Conservation (phyloP, 495 filamentous ascomycete genomes). For the Lophium mytilinum region DNA sequence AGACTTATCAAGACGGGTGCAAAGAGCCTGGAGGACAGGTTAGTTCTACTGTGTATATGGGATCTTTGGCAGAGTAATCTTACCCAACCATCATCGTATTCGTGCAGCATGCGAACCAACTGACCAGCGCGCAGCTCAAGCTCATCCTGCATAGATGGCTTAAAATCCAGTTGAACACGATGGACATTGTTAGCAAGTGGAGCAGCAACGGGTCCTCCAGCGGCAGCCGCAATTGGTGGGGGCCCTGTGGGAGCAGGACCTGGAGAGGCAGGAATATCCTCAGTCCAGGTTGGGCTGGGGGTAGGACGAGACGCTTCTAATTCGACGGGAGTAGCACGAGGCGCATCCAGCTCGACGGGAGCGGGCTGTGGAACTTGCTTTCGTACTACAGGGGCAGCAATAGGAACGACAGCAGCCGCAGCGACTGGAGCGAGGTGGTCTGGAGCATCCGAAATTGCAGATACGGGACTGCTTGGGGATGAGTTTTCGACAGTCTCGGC, state of each 20-base stretch:
- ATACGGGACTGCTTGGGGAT: background rate
- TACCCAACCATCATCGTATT: constrained; percentile 99
- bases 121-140: constrained; percentile 69
- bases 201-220: background rate
- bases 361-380: constrained; percentile 20
- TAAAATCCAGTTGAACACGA: constrained; percentile 92
- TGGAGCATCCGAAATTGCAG: constrained; percentile 15
- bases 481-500: constrained; percentile 34
- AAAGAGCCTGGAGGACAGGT: constrained; percentile 64
- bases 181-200: constrained; percentile 43
- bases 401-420: constrained; percentile 30
- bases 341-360: constrained; percentile 27
- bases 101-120: constrained; percentile 80
- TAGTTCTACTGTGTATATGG: background rate
- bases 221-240: constrained; percentile 17
- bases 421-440: constrained; percentile 32
- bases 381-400: constrained; percentile 5
- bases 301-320: constrained; percentile 6
- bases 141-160: constrained; percentile 86
- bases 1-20: constrained; percentile 80
- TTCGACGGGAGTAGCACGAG: constrained; percentile 11
- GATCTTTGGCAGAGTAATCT: constrained; percentile 24
- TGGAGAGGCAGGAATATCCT: constrained; percentile 32
- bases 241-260: constrained; percentile 37
- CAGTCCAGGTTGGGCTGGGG: constrained; percentile 53